These are phyloP conservation scores for Tinospora cordifolia DNA, from an alignment of 164 flowering plant genomes.

Conservation along the genomic window DNA sequence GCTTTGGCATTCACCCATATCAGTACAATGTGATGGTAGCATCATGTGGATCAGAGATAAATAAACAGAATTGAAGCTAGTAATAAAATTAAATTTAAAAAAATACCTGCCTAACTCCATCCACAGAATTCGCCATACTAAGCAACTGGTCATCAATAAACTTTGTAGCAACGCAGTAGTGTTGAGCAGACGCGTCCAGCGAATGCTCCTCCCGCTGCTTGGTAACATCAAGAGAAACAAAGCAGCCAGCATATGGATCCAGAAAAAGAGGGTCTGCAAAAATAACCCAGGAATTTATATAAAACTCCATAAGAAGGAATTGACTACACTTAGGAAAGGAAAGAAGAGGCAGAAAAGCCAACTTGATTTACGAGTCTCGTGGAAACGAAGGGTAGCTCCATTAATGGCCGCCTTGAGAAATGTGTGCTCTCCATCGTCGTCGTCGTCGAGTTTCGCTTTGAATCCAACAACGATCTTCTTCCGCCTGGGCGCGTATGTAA, in stretches of 20 bases:
- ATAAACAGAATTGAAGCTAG: too few relatives aligned
- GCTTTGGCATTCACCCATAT: too few relatives aligned
- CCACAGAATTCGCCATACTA: constrained; percentile 28
- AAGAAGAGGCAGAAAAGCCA: background rate
- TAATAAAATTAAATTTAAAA: background rate
- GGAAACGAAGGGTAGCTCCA: constrained; percentile 63
- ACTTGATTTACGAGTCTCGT: constrained; percentile 55
- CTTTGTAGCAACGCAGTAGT: constrained; percentile 74
- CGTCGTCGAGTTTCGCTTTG: constrained; percentile 30
- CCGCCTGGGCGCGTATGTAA: background rate
- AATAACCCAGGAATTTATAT: background rate
- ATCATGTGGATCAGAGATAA: too few relatives aligned
- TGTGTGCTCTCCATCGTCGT: constrained; percentile 30
- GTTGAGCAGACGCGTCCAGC: constrained; percentile 18
- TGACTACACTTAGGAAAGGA: too few relatives aligned
- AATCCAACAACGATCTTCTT: constrained; percentile 15
- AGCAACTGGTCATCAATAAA: constrained; percentile 78
- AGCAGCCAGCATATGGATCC: constrained; percentile 74
- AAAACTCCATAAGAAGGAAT: background rate
- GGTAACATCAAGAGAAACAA: constrained; percentile 25
- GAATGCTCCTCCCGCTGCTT: constrained; percentile 17
- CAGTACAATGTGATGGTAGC: too few relatives aligned
- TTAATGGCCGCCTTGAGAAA: constrained; percentile 41
- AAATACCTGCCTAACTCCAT: constrained; percentile 69
- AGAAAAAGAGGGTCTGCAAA: constrained; percentile 70